These are phyloP conservation scores for Zostera marina DNA, from an alignment of 116 monocot species.

Conservation along the genomic window DNA sequence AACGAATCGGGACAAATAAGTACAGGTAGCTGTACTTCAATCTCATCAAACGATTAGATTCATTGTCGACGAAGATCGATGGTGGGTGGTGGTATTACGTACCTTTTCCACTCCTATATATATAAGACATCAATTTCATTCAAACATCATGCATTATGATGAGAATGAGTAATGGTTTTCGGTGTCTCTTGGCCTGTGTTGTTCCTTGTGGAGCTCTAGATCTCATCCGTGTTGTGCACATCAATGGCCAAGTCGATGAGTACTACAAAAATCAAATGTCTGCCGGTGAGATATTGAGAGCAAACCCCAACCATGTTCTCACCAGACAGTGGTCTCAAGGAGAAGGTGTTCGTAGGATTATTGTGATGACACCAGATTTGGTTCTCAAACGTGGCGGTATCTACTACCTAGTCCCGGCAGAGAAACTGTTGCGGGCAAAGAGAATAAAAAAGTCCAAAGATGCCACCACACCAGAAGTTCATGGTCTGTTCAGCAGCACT, in stretches of 20 bases:
- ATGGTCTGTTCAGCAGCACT: background rate
- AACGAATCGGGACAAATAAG: no score
- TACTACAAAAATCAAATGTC: slow-evolving; percentile 10
- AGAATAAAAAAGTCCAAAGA: slow-evolving; percentile 4
- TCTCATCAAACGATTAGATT: no score
- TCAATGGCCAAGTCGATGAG: slow-evolving; percentile 20
- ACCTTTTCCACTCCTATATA: no score
- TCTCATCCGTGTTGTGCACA: slow-evolving; percentile 17
- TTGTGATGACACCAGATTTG: slow-evolving; percentile 34
- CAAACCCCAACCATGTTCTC: slow-evolving; percentile 16
- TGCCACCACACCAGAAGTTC: background rate
- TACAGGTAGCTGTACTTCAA: no score
- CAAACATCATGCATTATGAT: no score
- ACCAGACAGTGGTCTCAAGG: slow-evolving; percentile 9
- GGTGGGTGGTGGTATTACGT: no score
- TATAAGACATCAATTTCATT: no score
- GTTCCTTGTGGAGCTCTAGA: slow-evolving; percentile 18
- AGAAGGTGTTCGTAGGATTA: slow-evolving; percentile 13
- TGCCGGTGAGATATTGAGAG: slow-evolving; percentile 12
- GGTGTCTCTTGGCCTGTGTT: slow-evolving; percentile 20
- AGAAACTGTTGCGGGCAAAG: slow-evolving; percentile 14
- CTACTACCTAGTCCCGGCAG: slow-evolving; percentile 47
- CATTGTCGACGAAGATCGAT: no score
- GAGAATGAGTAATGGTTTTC: slow-evolving; percentile 16
- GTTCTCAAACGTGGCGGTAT: slow-evolving; percentile 41